Base-by-base conservation (phyloP, 2,329 filamentous ascomycete species). In the Ophiocordyceps unilateralis region DNA sequence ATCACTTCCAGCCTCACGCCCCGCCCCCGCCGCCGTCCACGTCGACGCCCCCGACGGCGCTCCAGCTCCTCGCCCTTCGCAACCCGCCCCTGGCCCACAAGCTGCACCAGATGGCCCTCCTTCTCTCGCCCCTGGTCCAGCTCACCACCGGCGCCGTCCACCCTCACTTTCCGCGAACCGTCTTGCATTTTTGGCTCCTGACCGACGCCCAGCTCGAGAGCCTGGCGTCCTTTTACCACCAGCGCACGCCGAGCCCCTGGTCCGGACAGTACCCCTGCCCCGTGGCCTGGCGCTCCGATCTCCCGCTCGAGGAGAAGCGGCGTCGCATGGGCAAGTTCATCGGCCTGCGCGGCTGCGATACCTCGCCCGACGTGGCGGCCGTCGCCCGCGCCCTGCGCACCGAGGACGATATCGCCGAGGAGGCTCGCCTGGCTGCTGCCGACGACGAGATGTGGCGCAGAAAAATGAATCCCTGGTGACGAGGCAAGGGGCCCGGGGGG, bases 251-350 rank as follows among this genome's bases (percentile, higher is more conserved):
- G 1, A 64, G 64, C 45, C 54, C 57, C n/a, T 75, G 67, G 63
- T 70, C 70, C 2, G 49, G 57, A 41, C 65, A 72, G 46, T 87
- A 87, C 56, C 82, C 82, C 0, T 76, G 74, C 49, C 76, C 73
- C n/a, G 72, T 87, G 54, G 59, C 65, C 43, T 86, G 81, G 81
- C 56, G 59, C 2, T 58, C 59, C 5, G 60, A 67, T 46, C 57
- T 76, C 46, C 59, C 65, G 2, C 57, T 78, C 22, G 73, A 78
- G 57, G 70, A 87, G 55, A 87, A 87, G 67, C 68, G 81, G 47
- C 66, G 81, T 47, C 77, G 78, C 60, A 74, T 86, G 55, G 82
- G 81, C 39, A 67, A 73, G 50, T 87, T 87, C 50, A 84, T 86
- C 55, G 82, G 82, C 12, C 63, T 87, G 44, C 63, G 74, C 41